These are phyloP conservation scores for Saccharomyces hybrid DNA, from an alignment of 1,139 yeast genomes.

Conservation along the genomic window DNA sequence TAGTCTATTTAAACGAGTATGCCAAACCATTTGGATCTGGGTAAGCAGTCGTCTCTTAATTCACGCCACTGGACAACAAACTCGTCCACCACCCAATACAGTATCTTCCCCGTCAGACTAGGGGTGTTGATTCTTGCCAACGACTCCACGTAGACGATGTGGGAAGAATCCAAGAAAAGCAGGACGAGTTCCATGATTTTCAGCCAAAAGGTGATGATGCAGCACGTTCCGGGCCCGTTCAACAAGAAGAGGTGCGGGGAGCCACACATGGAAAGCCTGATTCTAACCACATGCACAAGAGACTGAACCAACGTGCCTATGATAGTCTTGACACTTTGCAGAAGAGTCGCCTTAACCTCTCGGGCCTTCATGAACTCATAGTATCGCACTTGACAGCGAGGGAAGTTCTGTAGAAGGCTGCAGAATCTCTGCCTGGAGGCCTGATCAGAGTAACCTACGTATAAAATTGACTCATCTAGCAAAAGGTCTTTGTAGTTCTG, in stretches of 20 bases:
- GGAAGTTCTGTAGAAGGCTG: constrained; percentile 35
- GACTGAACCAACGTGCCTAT: constrained; percentile 19
- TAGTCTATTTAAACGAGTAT: constrained; percentile 42
- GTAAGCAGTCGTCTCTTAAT: constrained; percentile 39
- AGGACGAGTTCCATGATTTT: constrained; percentile 46
- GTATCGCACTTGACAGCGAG: constrained; percentile 26
- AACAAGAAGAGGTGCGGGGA: constrained; percentile 41
- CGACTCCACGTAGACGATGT: constrained; percentile 76
- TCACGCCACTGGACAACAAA: constrained; percentile 89
- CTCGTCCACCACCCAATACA: constrained; percentile 64
- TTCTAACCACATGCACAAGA: constrained; percentile 11
- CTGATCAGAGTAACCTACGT: constrained; percentile 29
- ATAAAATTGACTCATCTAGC: constrained; percentile 18
- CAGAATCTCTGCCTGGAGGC: constrained; percentile 19
- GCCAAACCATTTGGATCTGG: constrained; percentile 70
- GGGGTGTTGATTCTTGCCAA: constrained; percentile 73
- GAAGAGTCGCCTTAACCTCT: constrained; percentile 36
- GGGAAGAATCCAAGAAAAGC: constrained; percentile 39
- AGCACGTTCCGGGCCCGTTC: constrained; percentile 91
- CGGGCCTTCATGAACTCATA: constrained; percentile 64
- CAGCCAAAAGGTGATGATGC: constrained; percentile 58
- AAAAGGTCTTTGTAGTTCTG: constrained; percentile 33
- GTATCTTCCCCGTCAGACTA: constrained; percentile 67
- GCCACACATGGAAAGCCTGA: constrained; percentile 14
- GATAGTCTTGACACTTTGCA: constrained; percentile 18